Evolutionary conservation across 2,329 filamentous ascomycete genomes (phyloP), one percentile per base, ranked within the genome.

Genomic region (Aureobasidium sp.): DNA sequence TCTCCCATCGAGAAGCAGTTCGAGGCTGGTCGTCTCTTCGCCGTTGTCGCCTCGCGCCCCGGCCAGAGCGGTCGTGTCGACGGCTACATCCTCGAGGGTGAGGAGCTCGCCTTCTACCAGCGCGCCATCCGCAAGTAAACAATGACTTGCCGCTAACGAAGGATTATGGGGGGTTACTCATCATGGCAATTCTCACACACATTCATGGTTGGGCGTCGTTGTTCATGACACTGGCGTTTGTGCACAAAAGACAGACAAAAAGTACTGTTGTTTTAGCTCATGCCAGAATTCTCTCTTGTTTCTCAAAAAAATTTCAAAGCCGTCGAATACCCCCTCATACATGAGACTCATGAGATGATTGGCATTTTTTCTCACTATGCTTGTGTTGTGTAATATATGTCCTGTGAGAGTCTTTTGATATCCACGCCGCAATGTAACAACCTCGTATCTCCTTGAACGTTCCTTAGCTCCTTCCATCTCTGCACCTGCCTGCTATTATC

Each of bases 31-130:
- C 93, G 95, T 81, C 83, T 99, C 72, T 97, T 88, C 81, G 94
- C 94, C 73, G 89, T 97, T 71, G 82, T 99, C 74, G 85, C 93
- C 72, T 94, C 89, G 78, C 86, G 94, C 75, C 94, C 94, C 70
- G 94, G 94, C 73, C 94, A 99, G 89, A 94, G 90, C 78, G 94
- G 94, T 74, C 91, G 94, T 81, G 86, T 85, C 74, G 94, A 99
- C 78, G 94, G 94, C 70, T 99, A 99, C 85, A 88, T 99, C 79
- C 85, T 99, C 70, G 94, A 99, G 88, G 94, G 94, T 75, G 94
- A 99, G 81, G 94, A 99, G 87, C 86, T 99, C 75, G 91, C 92
- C 79, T 99, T 99, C 90, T 99, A 99, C 91, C 92, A 96, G 88
- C 90, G 90, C 83, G 92, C 92, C 83, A 91, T 97, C 80, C 90